These are phyloP conservation scores for Fraxinus sp. DNA, from an alignment of 305 asterid genomes.

Conservation along the genomic window DNA sequence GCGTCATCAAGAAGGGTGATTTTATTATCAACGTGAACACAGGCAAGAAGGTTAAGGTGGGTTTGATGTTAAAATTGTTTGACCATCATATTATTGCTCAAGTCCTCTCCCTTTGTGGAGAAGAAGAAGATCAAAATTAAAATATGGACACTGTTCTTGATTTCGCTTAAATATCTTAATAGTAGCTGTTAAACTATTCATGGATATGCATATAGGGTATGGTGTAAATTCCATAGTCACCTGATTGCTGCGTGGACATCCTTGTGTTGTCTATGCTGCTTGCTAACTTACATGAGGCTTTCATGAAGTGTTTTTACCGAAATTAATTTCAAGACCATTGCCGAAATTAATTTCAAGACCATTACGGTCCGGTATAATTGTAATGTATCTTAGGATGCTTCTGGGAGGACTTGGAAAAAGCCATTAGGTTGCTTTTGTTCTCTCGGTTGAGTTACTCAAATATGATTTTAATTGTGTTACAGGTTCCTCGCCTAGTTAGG, in stretches of 20 bases:
- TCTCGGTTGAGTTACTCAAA: neutral
- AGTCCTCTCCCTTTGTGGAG: neutral
- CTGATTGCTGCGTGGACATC: neutral
- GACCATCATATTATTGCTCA: neutral
- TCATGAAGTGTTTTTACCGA: neutral
- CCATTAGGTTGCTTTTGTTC: neutral
- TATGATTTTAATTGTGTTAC: constrained; percentile 29
- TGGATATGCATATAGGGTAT: neutral
- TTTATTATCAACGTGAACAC: constrained; percentile 80
- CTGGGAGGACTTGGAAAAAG: neutral
- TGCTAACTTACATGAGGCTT: constrained; percentile 3
- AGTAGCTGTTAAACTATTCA: neutral
- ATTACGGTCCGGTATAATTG: neutral
- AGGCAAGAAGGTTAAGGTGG: constrained; percentile 93
- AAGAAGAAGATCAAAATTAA: neutral
- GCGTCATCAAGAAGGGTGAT: constrained; percentile 91
- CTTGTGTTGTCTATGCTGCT: neutral
- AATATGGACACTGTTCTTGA: neutral
- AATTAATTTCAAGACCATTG: neutral
- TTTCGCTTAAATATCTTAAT: neutral
- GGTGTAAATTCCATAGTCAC: neutral
- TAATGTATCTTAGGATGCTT: neutral
- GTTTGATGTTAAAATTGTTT: constrained; percentile 23
- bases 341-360: no score
- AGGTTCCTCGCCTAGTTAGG: constrained; percentile 97